Base-by-base conservation (phyloP, 768 basidiomycete genomes). In the Pleurotus citrinopileatus region DNA sequence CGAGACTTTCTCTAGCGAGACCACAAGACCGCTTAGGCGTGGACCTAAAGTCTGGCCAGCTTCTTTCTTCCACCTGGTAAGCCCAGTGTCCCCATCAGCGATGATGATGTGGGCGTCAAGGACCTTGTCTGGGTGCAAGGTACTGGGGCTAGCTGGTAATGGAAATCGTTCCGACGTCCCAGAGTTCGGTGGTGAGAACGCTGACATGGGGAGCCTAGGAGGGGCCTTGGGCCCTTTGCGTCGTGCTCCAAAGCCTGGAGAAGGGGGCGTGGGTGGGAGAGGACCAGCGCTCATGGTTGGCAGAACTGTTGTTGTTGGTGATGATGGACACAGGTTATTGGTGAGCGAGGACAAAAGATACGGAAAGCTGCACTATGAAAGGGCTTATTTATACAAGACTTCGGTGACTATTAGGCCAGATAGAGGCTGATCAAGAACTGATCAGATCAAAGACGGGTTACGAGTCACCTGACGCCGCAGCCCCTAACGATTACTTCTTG, bases 151-250 rank as follows among this genome's bases (percentile, higher is more conserved):
- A 19, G 84, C 81, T 6, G 85, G 81, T 8, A 88, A 58, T 1
- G 84, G 87, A 63, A 90, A 91, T 1, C 71, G 71, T 42, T 90
- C 89, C 17, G 77, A 78, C 0, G 82, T 79, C 50, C 84, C 83
- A 3, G 85, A 75, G 68, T 79, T 87, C 22, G 87, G 86, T 0
- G 88, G 82, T 23, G 76, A 80, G 66, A 93, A 93, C 0, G 83
- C 91, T 9, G 89, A 90, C 22, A 84, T 66, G 0, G 90, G 89
- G 10, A 94, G 81, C 42, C 76, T 79, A 6, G 91, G 91, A 3
- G 84, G 80, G 19, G 80, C 72, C 65, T 83, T 89, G 25, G 76
- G 76, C 22, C 77, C 81, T 65, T 80, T 89, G 62, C 86, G 83
- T 59, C 84, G 80, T 10, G 69, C 60, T 13, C 69, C 69, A 53